Conservation (phyloP, 768 basidiomycete genomes). For the Tylopilus rubrobrunneus region DNA sequence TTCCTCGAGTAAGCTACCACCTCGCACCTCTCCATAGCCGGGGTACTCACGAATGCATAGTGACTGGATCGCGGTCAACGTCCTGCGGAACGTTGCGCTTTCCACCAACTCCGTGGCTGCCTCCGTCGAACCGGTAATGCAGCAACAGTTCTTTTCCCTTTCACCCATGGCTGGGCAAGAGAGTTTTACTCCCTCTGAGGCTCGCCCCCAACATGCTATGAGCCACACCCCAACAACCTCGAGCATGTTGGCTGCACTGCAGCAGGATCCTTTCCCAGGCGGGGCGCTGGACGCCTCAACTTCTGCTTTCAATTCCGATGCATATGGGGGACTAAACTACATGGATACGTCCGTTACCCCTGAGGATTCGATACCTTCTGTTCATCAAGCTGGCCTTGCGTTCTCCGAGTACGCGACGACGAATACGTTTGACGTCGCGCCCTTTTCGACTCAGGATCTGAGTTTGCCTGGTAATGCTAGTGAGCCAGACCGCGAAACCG, state of each 20-base stretch:
- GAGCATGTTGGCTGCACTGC: constrained; percentile 86
- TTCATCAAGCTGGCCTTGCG: constrained; percentile 60
- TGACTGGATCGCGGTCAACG: constrained; percentile 90
- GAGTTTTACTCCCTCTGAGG: constrained; percentile 64
- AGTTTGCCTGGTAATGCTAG: constrained; percentile 51
- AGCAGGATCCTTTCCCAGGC: constrained; percentile 66
- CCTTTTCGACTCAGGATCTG: constrained; percentile 66
- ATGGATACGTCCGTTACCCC: constrained; percentile 68
- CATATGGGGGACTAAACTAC: constrained; percentile 68
- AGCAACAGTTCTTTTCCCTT: constrained; percentile 81
- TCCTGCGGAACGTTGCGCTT: constrained; percentile 79
- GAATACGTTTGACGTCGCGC: constrained; percentile 65
- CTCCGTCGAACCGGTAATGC: constrained; percentile 88
- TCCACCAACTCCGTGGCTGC: constrained; percentile 91
- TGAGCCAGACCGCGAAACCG: constrained; percentile 61
- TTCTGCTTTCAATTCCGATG: constrained; percentile 61
- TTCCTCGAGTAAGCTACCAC: constrained; percentile 73
- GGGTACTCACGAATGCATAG: constrained; percentile 37
- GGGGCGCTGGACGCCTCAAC: constrained; percentile 63
- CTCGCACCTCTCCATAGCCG: constrained; percentile 1
- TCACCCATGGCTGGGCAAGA: constrained; percentile 91
- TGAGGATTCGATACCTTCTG: constrained; percentile 58
- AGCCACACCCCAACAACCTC: constrained; percentile 82
- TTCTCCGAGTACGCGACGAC: constrained; percentile 69
- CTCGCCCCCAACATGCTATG: constrained; percentile 61